These are phyloP conservation scores for Amniculicola lignicola DNA, from an alignment of 495 filamentous ascomycete species.

Conservation along the genomic window DNA sequence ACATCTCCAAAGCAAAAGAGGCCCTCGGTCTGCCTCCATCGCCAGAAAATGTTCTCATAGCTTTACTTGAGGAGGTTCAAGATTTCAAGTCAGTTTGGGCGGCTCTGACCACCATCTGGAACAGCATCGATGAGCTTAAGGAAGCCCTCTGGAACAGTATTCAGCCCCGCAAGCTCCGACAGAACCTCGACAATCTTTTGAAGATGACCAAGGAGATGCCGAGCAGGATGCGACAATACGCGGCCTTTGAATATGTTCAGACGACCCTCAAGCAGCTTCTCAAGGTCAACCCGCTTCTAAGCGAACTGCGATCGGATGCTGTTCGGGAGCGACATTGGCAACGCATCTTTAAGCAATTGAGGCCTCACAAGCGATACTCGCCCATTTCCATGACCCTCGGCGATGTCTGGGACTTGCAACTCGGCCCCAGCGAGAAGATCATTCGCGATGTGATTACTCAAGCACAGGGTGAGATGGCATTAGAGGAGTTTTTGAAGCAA, in stretches of 20 bases:
- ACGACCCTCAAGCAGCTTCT: conserved; percentile 80
- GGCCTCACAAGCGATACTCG: conserved; percentile 85
- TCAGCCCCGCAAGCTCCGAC: conserved; percentile 83
- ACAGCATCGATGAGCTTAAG: conserved; percentile 86
- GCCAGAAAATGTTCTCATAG: conserved; percentile 69
- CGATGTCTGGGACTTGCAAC: conserved; percentile 95
- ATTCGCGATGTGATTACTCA: conserved; percentile 91
- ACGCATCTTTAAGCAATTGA: conserved; percentile 93
- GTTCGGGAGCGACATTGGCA: conserved; percentile 95
- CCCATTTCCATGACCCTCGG: conserved; percentile 90
- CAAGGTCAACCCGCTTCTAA: conserved; percentile 82
- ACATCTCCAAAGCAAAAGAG: conserved; percentile 95
- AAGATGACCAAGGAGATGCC: conserved; percentile 99
- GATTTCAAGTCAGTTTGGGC: conserved; percentile 99
- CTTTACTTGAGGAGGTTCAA: conserved; percentile 91
- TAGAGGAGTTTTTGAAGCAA: conserved; percentile 96
- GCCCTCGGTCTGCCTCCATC: conserved; percentile 83
- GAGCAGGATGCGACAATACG: conserved; percentile 97
- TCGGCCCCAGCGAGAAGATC: conserved; percentile 76
- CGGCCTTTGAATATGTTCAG: conserved; percentile 97
- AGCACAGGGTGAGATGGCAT: conserved; percentile 95
- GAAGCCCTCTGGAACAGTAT: conserved; percentile 91
- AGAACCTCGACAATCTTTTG: conserved; percentile 82
- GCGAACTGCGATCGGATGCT: conserved; percentile 94
- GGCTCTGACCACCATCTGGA: conserved; percentile 92